phyloP scores from a whole-genome alignment of 257 asterid species.

The Solanum bulbocastanum region DNA sequence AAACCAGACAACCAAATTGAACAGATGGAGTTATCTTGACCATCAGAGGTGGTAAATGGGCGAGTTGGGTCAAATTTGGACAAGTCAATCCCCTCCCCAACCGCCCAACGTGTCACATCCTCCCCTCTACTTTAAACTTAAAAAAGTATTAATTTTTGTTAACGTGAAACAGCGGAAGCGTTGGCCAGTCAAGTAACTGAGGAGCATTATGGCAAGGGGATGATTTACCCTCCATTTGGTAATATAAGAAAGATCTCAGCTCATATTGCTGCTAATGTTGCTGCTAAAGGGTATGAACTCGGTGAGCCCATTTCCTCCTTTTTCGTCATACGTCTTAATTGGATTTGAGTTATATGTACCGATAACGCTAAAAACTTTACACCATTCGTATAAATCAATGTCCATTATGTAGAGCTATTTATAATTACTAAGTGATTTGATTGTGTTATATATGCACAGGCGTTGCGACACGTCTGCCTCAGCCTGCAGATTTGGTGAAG shows the following conservation, averaged over 20 bases:
- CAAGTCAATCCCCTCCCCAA: not conserved
- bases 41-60: not conserved
- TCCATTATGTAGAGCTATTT: not conserved
- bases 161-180: conserved; percentile 73
- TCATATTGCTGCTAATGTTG: conserved; percentile 78
- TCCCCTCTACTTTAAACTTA: not conserved
- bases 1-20: not conserved
- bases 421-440: not conserved
- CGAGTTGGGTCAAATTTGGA: not conserved
- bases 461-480: conserved; percentile 77
- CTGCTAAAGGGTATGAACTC: conserved; percentile 92
- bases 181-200: conserved; percentile 81
- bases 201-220: conserved; percentile 78
- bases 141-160: not conserved
- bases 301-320: conserved; percentile 26
- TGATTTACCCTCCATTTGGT: conserved; percentile 81
- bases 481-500: conserved; percentile 70
- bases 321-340: not conserved
- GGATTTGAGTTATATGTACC: not conserved
- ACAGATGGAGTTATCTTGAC: not conserved
- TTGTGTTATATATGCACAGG: conserved; percentile 18
- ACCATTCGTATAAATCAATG: not conserved
- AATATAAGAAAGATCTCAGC: conserved; percentile 87
- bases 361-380: not conserved
- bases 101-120: not conserved